A percentile compares a stretch with the other conserved stretches of the same genome.
phyloP scores from a whole-genome alignment of 2,329 filamentous ascomycete species.

The Daldinia sp. region DNA sequence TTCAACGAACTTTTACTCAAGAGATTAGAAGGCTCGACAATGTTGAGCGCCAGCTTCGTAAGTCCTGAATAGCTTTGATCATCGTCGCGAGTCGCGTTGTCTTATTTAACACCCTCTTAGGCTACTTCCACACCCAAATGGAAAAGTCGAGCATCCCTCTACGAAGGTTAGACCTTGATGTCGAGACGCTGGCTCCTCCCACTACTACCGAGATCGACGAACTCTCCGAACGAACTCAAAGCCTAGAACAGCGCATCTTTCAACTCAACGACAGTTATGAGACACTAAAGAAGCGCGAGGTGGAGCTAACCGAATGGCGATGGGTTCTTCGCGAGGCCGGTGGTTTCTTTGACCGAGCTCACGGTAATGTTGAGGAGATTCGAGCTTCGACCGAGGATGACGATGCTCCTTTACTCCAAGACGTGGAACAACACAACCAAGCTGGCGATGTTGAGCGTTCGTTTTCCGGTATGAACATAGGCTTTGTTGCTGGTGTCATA shows the following conservation, averaged over 20 bases:
- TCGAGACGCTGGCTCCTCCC: constrained; percentile 85
- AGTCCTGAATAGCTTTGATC: constrained; percentile 54
- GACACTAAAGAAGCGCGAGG: constrained; percentile 96
- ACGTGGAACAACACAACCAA: constrained; percentile 84
- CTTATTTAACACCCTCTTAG: constrained; percentile 60
- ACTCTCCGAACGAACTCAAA: constrained; percentile 90
- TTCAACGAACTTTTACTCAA: constrained; percentile 96
- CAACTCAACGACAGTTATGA: constrained; percentile 98
- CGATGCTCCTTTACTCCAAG: constrained; percentile 91
- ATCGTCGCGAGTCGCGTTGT: constrained; percentile 18
- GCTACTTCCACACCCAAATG: constrained; percentile 96
- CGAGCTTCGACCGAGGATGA: constrained; percentile 89
- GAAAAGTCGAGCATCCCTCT: constrained; percentile 89
- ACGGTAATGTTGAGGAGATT: constrained; percentile 97
- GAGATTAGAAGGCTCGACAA: constrained; percentile 98
- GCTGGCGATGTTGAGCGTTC: constrained; percentile 80
- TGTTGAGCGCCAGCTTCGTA: constrained; percentile 96
- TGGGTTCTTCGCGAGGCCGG: constrained; percentile 97
- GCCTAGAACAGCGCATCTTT: constrained; percentile 88
- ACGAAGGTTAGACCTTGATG: constrained; percentile 90
- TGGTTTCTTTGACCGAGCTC: constrained; percentile 95
- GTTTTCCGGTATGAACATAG: constrained; percentile 98
- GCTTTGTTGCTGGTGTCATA: constrained; percentile 97
- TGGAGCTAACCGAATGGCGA: constrained; percentile 97
- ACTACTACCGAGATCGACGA: constrained; percentile 97